phyloP scores from a whole-genome alignment of 2,329 filamentous ascomycete species.

The Pseudogymnoascus sp. region DNA sequence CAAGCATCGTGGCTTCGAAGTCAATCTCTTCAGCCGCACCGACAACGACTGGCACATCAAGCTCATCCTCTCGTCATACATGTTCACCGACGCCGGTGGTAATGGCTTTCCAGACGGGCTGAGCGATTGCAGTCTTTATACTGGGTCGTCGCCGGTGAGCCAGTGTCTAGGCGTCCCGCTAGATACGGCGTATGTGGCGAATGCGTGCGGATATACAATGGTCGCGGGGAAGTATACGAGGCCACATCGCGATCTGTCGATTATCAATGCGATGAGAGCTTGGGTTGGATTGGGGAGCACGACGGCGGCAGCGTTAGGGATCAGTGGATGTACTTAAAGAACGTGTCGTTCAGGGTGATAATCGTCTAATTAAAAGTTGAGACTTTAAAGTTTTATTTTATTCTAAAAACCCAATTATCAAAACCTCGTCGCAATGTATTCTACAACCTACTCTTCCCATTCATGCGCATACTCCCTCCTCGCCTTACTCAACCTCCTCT shows the following conservation, averaged over 20 bases:
- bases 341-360: not conserved
- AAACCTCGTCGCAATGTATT: not conserved
- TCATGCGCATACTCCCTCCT: not conserved
- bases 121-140: conserved; percentile 24
- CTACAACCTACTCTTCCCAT: not conserved
- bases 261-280: conserved; percentile 27
- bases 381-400: no score
- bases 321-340: conserved; percentile 18
- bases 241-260: conserved; percentile 24
- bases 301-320: conserved; percentile 22
- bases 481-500: not conserved
- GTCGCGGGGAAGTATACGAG: conserved; percentile 22
- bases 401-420: not conserved
- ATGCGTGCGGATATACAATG: conserved; percentile 23
- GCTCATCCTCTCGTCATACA: conserved; percentile 24
- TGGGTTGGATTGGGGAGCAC: conserved; percentile 24
- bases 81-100: conserved; percentile 22
- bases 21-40: conserved; percentile 25
- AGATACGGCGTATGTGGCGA: conserved; percentile 23
- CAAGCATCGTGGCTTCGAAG: conserved; percentile 25
- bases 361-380: no score
- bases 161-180: conserved; percentile 23
- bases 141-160: conserved; percentile 18
- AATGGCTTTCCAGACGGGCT: conserved; percentile 24
- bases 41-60: conserved; percentile 26